Evolutionary conservation across 2,329 filamentous ascomycete species (phyloP).

Genomic region (Talaromyces islandicus): DNA sequence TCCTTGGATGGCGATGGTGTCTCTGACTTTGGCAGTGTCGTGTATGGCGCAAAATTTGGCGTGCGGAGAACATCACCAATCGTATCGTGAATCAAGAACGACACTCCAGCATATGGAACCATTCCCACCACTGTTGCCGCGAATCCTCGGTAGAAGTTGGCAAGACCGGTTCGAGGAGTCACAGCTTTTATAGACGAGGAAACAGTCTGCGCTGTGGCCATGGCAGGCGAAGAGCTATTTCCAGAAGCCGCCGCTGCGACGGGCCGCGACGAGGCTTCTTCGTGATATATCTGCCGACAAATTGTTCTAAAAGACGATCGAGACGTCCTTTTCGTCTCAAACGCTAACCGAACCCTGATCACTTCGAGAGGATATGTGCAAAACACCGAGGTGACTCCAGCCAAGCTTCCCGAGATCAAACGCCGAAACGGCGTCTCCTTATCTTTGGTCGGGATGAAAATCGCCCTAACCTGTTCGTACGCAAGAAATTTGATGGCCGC

Average conservation of each 20-base stretch:
- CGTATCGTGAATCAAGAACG: slow-evolving; percentile 91
- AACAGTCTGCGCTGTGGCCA: slow-evolving; percentile 30
- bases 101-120: slow-evolving; percentile 93
- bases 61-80: slow-evolving; percentile 76
- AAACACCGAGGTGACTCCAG: slow-evolving; percentile 84
- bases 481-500: slow-evolving; percentile 96
- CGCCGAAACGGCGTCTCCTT: slow-evolving; percentile 78
- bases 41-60: slow-evolving; percentile 62
- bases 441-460: slow-evolving; percentile 63
- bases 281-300: slow-evolving; percentile 79
- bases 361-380: slow-evolving; percentile 95
- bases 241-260: slow-evolving; percentile 29
- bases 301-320: slow-evolving; percentile 69
- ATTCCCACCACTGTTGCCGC: slow-evolving; percentile 85
- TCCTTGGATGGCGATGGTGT: slow-evolving; percentile 26
- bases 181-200: slow-evolving; percentile 42
- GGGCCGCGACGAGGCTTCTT: slow-evolving; percentile 48
- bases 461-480: slow-evolving; percentile 87
- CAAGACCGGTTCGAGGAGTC: slow-evolving; percentile 61
- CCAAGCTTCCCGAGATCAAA: slow-evolving; percentile 38
- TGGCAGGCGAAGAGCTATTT: slow-evolving; percentile 24
- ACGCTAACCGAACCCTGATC: slow-evolving; percentile 84
- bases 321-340: slow-evolving; percentile 75
- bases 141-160: slow-evolving; percentile 95
- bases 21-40: slow-evolving; percentile 61